These are phyloP conservation scores for Tulasnella sp. DNA, from an alignment of 768 basidiomycete species.

Conservation along the genomic window DNA sequence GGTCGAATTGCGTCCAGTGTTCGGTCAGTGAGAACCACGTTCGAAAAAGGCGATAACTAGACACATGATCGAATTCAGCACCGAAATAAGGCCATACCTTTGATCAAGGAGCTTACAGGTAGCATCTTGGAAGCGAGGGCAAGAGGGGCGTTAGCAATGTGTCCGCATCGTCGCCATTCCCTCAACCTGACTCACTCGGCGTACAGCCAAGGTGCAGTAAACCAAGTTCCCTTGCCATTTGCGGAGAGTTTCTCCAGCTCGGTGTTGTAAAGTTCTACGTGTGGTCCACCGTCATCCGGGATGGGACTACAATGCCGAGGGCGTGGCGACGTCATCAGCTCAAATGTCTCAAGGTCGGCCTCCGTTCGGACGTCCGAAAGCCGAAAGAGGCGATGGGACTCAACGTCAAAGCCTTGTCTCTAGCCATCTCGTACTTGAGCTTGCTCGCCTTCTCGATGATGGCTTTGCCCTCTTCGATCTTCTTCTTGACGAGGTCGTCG, in stretches of 20 bases:
- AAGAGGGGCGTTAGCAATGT: background rate
- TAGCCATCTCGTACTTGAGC: conserved; percentile 85
- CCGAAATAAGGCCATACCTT: conserved; percentile 1
- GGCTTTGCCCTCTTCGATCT: conserved; percentile 66
- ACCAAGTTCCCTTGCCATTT: conserved; percentile 68
- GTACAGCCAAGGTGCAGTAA: conserved; percentile 90
- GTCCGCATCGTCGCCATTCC: background rate
- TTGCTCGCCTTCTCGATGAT: conserved; percentile 70
- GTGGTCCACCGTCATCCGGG: conserved; percentile 68
- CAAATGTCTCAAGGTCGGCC: background rate
- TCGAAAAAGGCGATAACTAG: conserved; percentile 81
- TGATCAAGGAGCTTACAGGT: conserved; percentile 49
- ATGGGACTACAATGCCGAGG: conserved; percentile 54
- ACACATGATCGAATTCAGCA: background rate
- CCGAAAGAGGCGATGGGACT: conserved; percentile 23
- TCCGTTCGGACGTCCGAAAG: background rate
- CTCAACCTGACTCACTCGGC: conserved; percentile 64
- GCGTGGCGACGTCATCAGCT: background rate
- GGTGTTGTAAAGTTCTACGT: conserved; percentile 67
- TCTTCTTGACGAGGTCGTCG: conserved; percentile 33
- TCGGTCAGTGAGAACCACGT: conserved; percentile 62
- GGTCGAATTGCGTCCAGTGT: conserved; percentile 75
- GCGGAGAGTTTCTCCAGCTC: conserved; percentile 55
- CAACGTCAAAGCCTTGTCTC: conserved; percentile 66
- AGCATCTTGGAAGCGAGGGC: conserved; percentile 50